Evolutionary conservation across 495 filamentous ascomycete genomes (phyloP).

Genomic region (Bryoglossum gracile): DNA sequence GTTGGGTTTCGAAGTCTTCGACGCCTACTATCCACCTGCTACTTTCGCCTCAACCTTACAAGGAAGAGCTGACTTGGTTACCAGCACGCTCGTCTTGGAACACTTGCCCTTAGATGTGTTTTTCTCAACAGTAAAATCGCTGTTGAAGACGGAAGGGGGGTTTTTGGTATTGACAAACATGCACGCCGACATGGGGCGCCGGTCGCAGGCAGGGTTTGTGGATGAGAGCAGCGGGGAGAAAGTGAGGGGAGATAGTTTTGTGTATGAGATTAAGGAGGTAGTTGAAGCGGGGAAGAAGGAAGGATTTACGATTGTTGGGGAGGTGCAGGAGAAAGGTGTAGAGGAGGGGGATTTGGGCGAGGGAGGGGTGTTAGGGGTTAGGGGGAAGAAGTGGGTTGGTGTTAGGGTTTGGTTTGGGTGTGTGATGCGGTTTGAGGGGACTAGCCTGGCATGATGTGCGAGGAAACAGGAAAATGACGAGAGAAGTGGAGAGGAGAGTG

Average conservation of each 20-base stretch:
- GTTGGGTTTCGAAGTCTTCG: conserved; percentile 15
- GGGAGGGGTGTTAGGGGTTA: conserved; percentile 34
- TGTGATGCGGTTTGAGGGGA: too few relatives aligned
- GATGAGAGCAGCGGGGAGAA: conserved; percentile 49
- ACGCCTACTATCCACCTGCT: conserved; percentile 9
- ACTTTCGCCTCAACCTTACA: conserved; percentile 26
- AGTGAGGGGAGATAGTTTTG: conserved; percentile 55
- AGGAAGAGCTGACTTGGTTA: conserved; percentile 29
- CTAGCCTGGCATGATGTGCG: too few relatives aligned
- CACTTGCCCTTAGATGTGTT: conserved; percentile 53
- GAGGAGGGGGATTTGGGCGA: conserved; percentile 45
- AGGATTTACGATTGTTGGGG: conserved; percentile 42
- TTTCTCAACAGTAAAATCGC: conserved; percentile 42
- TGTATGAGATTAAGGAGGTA: conserved; percentile 48
- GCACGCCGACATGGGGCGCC: conserved; percentile 61
- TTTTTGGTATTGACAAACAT: conserved; percentile 63
- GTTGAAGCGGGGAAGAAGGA: conserved; percentile 42
- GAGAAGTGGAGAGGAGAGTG: too few relatives aligned
- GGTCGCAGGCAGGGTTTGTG: conserved; percentile 62
- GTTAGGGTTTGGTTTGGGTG: too few relatives aligned
- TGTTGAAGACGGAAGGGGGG: conserved; percentile 37
- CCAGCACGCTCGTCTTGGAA: conserved; percentile 64
- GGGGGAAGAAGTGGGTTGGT: too few relatives aligned
- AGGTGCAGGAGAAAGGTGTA: conserved; percentile 24
- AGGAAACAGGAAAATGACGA: too few relatives aligned